Percentiles rank a stretch among this genome's conserved stretches.
phyloP scores from a whole-genome alignment of 441 rosid genomes.

The Populus hybrid region DNA sequence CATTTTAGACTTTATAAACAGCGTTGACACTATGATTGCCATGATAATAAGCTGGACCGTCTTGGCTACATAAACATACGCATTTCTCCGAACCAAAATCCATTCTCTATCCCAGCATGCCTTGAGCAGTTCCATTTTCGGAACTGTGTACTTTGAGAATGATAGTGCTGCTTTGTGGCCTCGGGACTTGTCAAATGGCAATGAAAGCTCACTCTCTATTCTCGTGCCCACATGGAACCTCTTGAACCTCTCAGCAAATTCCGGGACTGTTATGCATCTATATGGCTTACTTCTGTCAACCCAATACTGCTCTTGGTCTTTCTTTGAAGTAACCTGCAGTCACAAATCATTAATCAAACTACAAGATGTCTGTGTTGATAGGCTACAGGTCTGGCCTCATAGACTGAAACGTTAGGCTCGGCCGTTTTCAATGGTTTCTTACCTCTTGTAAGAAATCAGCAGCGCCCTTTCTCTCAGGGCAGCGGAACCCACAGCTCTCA shows the following conservation, averaged over 20 bases:
- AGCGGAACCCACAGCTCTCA: constrained; percentile 69
- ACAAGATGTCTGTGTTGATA: not conserved
- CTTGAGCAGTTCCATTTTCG: constrained; percentile 56
- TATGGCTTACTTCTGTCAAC: constrained; percentile 49
- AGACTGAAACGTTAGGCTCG: too few relatives aligned
- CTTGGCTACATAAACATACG: constrained; percentile 62
- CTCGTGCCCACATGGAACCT: constrained; percentile 59
- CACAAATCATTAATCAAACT: not conserved
- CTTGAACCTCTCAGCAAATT: constrained; percentile 58
- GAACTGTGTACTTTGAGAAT: constrained; percentile 53
- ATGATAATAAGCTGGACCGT: constrained; percentile 60
- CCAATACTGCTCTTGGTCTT: constrained; percentile 94
- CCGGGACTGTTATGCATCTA: constrained; percentile 54
- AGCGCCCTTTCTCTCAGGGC: constrained; percentile 87
- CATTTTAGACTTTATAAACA: constrained; percentile 58
- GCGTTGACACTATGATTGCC: constrained; percentile 57
- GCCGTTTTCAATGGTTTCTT: not conserved
- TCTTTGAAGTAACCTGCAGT: constrained; percentile 78
- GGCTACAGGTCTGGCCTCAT: too few relatives aligned
- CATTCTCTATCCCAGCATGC: constrained; percentile 80
- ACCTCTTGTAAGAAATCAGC: constrained; percentile 99
- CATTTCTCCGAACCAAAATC: constrained; percentile 67
- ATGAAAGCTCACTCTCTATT: constrained; percentile 50
- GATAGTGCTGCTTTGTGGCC: constrained; percentile 72
- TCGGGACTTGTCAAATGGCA: constrained; percentile 49